These are phyloP conservation scores for Paecilomyces dactylethromorphus DNA, from an alignment of 2,329 filamentous ascomycete species.

Conservation along the genomic window DNA sequence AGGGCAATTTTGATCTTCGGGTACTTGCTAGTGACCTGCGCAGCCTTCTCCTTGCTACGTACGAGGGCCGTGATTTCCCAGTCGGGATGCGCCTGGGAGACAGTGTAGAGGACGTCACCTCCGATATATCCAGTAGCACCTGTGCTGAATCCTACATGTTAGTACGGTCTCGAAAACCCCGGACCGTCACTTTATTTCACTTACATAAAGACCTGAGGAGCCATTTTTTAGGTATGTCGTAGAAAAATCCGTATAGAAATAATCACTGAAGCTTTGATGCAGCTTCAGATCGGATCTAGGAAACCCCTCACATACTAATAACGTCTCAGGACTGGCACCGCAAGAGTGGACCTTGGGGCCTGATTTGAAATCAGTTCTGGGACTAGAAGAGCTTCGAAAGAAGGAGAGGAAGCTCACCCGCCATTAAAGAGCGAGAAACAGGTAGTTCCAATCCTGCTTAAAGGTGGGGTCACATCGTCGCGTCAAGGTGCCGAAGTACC, in stretches of 20 bases:
- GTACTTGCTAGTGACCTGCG: slow-evolving; percentile 31
- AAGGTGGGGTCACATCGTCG: not conserved
- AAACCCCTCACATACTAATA: not conserved
- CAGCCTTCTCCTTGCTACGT: slow-evolving; percentile 38
- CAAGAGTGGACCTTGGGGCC: not conserved
- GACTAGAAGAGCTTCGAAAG: not conserved
- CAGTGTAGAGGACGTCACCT: slow-evolving; percentile 43
- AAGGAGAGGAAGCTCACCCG: not conserved
- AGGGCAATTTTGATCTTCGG: slow-evolving; percentile 36
- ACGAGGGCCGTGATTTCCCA: slow-evolving; percentile 41
- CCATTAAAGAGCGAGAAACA: not conserved
- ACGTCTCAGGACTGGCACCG: not conserved
- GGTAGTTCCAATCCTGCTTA: not conserved
- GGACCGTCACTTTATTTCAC: slow-evolving; percentile 18
- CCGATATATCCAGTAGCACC: slow-evolving; percentile 50
- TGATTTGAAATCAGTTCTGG: not conserved
- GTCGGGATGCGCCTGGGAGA: slow-evolving; percentile 41
- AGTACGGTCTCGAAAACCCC: slow-evolving; percentile 6
- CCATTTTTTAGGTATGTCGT: slow-evolving; percentile 11
- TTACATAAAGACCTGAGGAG: slow-evolving; percentile 28
- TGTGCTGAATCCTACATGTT: slow-evolving; percentile 28
- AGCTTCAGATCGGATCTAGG: not conserved
- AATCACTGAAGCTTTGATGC: not conserved
- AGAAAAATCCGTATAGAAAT: not conserved
- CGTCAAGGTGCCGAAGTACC: not conserved